Base-by-base conservation (phyloP, 768 basidiomycete genomes). In the Leccinellum rugosiceps region DNA sequence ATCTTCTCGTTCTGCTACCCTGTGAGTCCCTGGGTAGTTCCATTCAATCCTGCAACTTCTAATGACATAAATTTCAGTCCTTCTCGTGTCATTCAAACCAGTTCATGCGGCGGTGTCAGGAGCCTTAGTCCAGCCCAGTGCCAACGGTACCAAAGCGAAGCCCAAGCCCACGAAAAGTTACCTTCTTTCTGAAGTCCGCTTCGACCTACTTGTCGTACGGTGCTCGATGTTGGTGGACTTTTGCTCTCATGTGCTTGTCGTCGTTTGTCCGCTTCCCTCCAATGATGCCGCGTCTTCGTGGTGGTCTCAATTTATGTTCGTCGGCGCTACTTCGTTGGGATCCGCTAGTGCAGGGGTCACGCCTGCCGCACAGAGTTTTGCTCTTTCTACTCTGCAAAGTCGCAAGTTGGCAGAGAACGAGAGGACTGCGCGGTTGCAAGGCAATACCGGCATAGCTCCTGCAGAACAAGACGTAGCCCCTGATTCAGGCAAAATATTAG, bases 281-380 rank as follows among this genome's bases (percentile, higher is more conserved):
- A 52, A 63, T 4, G 50, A 63, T 26, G 28, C 59, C 8, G 23
- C 59, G 7, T 61, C 63, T 3, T 19, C 56, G 9, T 58, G 61
- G 63, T 60, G 68, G 68, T 69, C 68, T 0, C 77, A 83, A 63
- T 45, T 70, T 4, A 59, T 81, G 38, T 92, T 88, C 63, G 74
- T 84, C 11, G 80, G 74, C 0, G 75, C 85, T 28, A 87, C 88
- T 1, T 81, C 82, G 34, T 66, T 92, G 41, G 80, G 83, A 6
- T 82, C 83, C 19, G 80, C 88, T 44, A 86, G 87, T 13, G 82
- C 84, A 3, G 90, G 88, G 4, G 80, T 86, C 14, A 80, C 82
- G 54, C 89, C 90, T 8, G 80, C 86, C 1, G 68, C 83, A 52
- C 86, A 90, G 58, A 88, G 87, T n/a, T 76, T 92, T 9, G 90